These are phyloP conservation scores for Globisporangium orthogonon DNA, from an alignment of 352 stramenopile species.

Conservation along the genomic window DNA sequence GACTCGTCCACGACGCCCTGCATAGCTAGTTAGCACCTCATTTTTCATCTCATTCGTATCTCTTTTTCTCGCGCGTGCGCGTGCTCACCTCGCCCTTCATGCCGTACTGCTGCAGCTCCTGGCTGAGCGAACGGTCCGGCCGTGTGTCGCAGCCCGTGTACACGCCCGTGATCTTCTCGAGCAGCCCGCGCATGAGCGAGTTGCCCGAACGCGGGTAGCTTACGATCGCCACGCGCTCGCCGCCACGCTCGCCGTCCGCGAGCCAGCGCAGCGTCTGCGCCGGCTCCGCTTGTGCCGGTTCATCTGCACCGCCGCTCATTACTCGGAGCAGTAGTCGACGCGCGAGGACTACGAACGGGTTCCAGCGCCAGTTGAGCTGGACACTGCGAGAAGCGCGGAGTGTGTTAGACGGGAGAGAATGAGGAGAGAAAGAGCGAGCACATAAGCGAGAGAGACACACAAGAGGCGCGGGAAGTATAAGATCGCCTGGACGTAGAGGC, in stretches of 20 bases:
- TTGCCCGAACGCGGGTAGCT: constrained; percentile 98
- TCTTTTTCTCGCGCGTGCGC: not conserved
- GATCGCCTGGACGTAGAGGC: constrained; percentile 50
- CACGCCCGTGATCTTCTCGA: constrained; percentile 93
- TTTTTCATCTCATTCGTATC: not conserved
- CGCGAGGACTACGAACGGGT: constrained; percentile 54
- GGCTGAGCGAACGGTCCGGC: constrained; percentile 90
- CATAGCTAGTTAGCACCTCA: constrained; percentile 21
- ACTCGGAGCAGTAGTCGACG: constrained; percentile 26
- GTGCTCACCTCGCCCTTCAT: constrained; percentile 72
- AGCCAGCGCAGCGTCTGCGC: constrained; percentile 56
- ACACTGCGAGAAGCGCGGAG: constrained; percentile 14
- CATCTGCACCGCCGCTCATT: constrained; percentile 9
- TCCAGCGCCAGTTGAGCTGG: constrained; percentile 60
- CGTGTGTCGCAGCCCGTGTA: constrained; percentile 97
- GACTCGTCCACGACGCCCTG: constrained; percentile 90
- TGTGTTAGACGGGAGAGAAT: not conserved
- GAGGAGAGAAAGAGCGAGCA: not conserved
- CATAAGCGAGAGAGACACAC: constrained; percentile 23
- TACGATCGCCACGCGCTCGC: constrained; percentile 85
- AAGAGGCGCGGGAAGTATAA: constrained; percentile 63
- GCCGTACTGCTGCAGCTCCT: constrained; percentile 83
- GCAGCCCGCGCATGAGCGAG: constrained; percentile 92
- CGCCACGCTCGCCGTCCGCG: constrained; percentile 44
- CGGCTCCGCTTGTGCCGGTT: not conserved